A percentile compares a stretch with the other conserved stretches of the same genome.
phyloP scores from a whole-genome alignment of 202 grass and related monocot genomes.

The Carex arenaria region DNA sequence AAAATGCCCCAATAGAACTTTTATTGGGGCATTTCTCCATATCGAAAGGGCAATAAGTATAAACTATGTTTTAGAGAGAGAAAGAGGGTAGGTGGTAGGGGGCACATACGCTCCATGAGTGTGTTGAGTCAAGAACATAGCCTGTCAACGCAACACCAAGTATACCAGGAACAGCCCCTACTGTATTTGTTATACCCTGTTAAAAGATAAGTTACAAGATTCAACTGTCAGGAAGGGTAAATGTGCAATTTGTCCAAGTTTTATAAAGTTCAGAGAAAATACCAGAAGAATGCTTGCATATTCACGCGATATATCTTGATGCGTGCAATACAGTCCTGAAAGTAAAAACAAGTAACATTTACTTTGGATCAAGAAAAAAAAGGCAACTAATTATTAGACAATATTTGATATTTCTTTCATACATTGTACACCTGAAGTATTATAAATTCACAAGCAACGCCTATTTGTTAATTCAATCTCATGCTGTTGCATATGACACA shows the following conservation, averaged over 20 bases:
- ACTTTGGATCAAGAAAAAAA: conserved; percentile 5
- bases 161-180: conserved; percentile 87
- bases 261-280: conserved; percentile 19
- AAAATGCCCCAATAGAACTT: background rate
- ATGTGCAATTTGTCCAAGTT: background rate
- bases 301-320: conserved; percentile 96
- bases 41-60: background rate
- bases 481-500: background rate
- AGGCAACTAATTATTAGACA: background rate
- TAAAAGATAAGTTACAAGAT: conserved; percentile 19
- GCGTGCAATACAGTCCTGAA: conserved; percentile 93
- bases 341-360: conserved; percentile 29
- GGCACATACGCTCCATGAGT: conserved; percentile 93
- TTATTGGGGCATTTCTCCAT: background rate
- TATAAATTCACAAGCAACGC: background rate
- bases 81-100: background rate
- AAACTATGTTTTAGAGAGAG: background rate
- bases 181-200: conserved; percentile 93
- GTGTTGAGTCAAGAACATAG: conserved; percentile 89
- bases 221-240: background rate
- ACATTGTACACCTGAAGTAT: background rate
- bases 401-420: background rate
- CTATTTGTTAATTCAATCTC: background rate
- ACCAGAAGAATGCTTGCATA: conserved; percentile 98
- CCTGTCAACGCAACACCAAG: conserved; percentile 73